Evolutionary conservation across 2,329 filamentous ascomycete genomes (phyloP).

Genomic region (Arthrobotrys musiformis): DNA sequence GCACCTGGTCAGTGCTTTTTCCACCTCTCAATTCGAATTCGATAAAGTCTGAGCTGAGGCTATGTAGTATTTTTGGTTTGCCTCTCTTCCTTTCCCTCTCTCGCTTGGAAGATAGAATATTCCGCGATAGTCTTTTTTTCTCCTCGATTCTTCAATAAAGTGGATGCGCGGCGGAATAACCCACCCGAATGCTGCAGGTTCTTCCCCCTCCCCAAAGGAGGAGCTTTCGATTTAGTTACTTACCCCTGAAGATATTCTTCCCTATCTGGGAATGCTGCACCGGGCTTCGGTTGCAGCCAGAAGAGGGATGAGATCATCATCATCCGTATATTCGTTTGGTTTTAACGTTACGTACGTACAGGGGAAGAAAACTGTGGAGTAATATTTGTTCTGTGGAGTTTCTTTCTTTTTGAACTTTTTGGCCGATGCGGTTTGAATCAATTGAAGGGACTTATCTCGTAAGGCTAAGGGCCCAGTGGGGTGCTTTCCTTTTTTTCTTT

Average conservation of each 20-base stretch:
- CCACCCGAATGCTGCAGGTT: slow-evolving; percentile 5
- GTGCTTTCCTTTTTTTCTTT: neutral
- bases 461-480: slow-evolving; percentile 28
- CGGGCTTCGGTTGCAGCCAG: neutral
- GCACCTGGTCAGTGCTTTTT: slow-evolving; percentile 17
- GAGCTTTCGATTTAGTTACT: slow-evolving; percentile 5
- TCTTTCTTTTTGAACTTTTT: neutral
- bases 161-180: neutral
- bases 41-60: neutral
- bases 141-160: neutral
- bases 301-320: slow-evolving; percentile 47
- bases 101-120: neutral
- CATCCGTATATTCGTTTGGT: no score
- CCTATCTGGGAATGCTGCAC: slow-evolving; percentile 17
- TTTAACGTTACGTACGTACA: slow-evolving; percentile 15
- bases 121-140: slow-evolving; percentile 2
- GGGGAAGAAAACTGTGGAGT: slow-evolving; percentile 31
- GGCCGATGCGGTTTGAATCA: neutral
- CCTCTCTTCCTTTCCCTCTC: neutral
- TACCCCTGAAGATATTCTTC: slow-evolving; percentile 32
- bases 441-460: slow-evolving; percentile 7
- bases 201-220: neutral
- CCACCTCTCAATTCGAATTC: neutral
- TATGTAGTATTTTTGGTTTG: neutral
- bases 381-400: neutral